phyloP scores from a whole-genome alignment of 768 basidiomycete genomes.

The Hemileccinum impolitum region DNA sequence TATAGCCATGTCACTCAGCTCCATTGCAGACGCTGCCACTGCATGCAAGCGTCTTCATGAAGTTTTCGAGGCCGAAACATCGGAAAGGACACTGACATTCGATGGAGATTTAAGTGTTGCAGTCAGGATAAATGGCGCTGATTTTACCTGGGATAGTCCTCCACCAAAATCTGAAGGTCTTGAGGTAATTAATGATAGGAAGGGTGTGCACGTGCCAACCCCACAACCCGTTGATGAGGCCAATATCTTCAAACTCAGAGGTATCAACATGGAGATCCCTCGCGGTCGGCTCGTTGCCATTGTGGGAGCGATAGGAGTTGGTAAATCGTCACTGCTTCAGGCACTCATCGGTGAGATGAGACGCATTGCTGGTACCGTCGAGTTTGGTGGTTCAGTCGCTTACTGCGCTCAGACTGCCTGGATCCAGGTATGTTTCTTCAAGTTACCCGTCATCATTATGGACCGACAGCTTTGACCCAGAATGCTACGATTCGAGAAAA shows the following conservation, averaged over 20 bases:
- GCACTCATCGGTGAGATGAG: constrained; percentile 85
- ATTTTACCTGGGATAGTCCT: constrained; percentile 86
- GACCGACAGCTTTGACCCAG: constrained; percentile 28
- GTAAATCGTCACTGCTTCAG: constrained; percentile 64
- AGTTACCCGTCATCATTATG: not conserved
- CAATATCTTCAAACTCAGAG: constrained; percentile 58
- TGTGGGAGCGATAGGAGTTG: constrained; percentile 66
- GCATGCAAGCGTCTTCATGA: constrained; percentile 73
- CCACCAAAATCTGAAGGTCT: constrained; percentile 22
- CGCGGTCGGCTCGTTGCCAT: constrained; percentile 79
- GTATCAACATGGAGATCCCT: constrained; percentile 67
- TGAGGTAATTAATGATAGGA: constrained; percentile 11
- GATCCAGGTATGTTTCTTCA: constrained; percentile 59
- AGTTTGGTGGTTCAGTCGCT: constrained; percentile 72
- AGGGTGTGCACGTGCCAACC: constrained; percentile 12
- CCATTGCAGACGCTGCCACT: constrained; percentile 83
- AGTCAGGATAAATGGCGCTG: constrained; percentile 60
- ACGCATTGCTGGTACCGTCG: constrained; percentile 57
- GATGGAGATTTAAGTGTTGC: constrained; percentile 60
- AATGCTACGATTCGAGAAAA: constrained; percentile 88
- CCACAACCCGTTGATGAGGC: constrained; percentile 33
- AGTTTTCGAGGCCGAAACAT: constrained; percentile 81
- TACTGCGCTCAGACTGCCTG: constrained; percentile 89
- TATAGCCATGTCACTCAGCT: constrained; percentile 62
- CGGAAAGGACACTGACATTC: constrained; percentile 53